Percentiles rank a stretch among this genome's conserved stretches.
These are phyloP conservation scores for Amorphotheca resinae DNA, from an alignment of 495 filamentous ascomycete species.

Conservation along the genomic window DNA sequence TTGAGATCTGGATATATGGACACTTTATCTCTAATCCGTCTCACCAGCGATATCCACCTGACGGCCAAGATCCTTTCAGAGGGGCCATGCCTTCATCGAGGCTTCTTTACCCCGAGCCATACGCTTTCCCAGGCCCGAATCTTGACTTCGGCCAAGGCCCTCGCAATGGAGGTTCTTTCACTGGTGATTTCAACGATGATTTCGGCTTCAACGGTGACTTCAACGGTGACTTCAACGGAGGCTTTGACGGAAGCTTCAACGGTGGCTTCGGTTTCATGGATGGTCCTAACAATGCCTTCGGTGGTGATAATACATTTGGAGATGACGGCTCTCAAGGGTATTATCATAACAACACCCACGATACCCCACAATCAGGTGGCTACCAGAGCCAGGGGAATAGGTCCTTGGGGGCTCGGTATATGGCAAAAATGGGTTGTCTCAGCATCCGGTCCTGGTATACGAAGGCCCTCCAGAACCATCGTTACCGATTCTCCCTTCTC, in stretches of 20 bases:
- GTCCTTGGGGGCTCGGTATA: conserved; percentile 1
- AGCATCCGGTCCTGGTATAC: not conserved
- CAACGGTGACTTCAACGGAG: too few relatives aligned
- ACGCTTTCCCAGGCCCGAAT: not conserved
- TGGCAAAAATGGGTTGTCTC: not conserved
- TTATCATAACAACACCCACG: conserved; percentile 1
- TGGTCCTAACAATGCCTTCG: too few relatives aligned
- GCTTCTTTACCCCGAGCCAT: not conserved
- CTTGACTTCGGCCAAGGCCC: not conserved
- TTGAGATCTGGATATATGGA: conserved; percentile 17
- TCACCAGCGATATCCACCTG: conserved; percentile 5
- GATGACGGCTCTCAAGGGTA: conserved; percentile 4
- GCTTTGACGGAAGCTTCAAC: too few relatives aligned
- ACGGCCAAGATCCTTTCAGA: conserved; percentile 6
- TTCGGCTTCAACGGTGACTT: too few relatives aligned
- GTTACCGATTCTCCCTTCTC: not conserved
- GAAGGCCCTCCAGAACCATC: conserved; percentile 1
- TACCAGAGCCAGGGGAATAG: conserved; percentile 7
- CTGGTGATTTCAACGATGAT: not conserved
- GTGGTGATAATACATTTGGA: conserved; percentile 6
- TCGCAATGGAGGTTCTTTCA: not conserved
- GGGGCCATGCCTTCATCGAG: not conserved
- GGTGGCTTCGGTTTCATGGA: too few relatives aligned
- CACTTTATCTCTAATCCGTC: conserved; percentile 11
- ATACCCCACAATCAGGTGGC: conserved; percentile 5